Conservation (phyloP, 306 rosid species). For the Rosa chinensis region DNA sequence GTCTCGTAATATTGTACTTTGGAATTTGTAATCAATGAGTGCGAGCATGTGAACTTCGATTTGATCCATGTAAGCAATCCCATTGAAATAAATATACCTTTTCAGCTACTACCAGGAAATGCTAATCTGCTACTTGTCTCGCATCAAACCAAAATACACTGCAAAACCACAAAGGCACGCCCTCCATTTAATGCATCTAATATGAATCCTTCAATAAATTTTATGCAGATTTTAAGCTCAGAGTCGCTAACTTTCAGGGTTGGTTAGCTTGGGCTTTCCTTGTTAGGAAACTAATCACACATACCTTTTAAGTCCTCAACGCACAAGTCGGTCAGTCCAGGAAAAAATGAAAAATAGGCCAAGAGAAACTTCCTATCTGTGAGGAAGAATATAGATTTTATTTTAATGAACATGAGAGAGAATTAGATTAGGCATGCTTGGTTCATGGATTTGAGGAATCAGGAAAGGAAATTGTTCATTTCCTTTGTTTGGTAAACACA, state of each 20-base stretch:
- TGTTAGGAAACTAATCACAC: background rate
- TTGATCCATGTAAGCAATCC: constrained; percentile 20
- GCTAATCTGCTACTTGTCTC: background rate
- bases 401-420: no score
- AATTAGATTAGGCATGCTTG: no score
- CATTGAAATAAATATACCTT: constrained; percentile 25
- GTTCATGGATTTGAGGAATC: no score
- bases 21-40: constrained; percentile 24
- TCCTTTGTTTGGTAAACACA: no score
- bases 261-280: background rate
- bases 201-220: background rate
- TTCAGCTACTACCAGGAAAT: background rate
- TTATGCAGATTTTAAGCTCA: background rate
- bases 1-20: constrained; percentile 15
- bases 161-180: background rate
- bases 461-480: no score
- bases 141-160: background rate
- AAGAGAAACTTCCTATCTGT: background rate
- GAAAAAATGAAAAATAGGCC: background rate
- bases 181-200: background rate
- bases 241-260: background rate
- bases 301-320: background rate
- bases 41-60: constrained; percentile 20
- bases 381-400: no score
- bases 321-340: background rate